These are phyloP conservation scores for Hypoxylon rickii DNA, from an alignment of 495 filamentous ascomycete genomes.

Conservation along the genomic window DNA sequence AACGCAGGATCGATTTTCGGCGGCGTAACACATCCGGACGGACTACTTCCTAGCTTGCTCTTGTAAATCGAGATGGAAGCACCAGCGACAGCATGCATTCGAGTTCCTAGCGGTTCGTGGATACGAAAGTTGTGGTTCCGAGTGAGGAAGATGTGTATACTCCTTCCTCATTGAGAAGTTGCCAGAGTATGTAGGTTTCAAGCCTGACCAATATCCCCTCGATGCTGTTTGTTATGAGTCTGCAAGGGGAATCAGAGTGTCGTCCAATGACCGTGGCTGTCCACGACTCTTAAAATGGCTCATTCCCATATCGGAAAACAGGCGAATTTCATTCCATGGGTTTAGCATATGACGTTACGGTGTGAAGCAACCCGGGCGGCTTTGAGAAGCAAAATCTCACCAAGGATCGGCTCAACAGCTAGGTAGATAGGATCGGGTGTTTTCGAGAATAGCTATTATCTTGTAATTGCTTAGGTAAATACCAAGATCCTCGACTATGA, in stretches of 20 bases:
- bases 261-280: conserved; percentile 16
- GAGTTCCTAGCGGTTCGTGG: too few species aligned
- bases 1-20: conserved; percentile 25
- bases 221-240: conserved; percentile 10
- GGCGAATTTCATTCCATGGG: not conserved
- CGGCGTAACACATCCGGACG: conserved; percentile 12
- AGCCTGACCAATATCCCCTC: not conserved
- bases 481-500: too few species aligned
- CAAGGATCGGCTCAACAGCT: not conserved
- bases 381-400: not conserved
- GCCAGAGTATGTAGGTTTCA: not conserved
- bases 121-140: not conserved
- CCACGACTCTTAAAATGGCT: not conserved
- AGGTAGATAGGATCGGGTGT: not conserved
- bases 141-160: not conserved
- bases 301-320: not conserved
- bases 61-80: conserved; percentile 4
- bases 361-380: not conserved
- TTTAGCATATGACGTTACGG: not conserved
- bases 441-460: not conserved
- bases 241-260: conserved; percentile 25
- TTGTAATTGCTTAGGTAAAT: too few species aligned
- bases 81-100: too few species aligned
- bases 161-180: conserved; percentile 23
- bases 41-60: not conserved